phyloP scores from a whole-genome alignment of 2,329 filamentous ascomycete genomes.

The Fusarium tupiense region DNA sequence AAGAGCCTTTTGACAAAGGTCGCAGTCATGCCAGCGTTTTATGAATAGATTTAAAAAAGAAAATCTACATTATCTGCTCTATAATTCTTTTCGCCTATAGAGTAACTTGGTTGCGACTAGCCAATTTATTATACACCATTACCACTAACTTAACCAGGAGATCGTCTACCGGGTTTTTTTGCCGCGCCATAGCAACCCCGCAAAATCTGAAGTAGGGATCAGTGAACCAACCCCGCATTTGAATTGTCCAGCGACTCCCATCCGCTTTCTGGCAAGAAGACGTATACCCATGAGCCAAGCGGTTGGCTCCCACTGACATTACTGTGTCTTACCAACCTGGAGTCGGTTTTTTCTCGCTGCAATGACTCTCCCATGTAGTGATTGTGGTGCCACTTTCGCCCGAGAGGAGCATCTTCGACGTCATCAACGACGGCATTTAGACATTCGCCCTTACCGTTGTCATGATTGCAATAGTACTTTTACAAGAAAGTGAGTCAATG shows the following conservation, averaged over 20 bases:
- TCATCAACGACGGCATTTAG: not conserved
- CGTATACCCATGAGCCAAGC: not conserved
- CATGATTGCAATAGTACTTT: not conserved
- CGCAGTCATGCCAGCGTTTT: not conserved
- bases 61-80: too few relatives aligned
- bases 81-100: too few relatives aligned
- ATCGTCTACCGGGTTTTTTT: not conserved
- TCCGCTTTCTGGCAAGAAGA: too few relatives aligned
- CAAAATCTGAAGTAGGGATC: not conserved
- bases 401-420: not conserved
- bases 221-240: not conserved
- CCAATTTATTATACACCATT: too few relatives aligned
- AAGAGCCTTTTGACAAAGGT: not conserved
- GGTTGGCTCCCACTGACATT: too few relatives aligned
- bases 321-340: not conserved
- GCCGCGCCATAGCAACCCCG: not conserved
- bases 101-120: too few relatives aligned
- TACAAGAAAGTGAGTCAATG: not conserved
- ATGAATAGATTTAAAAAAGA: not conserved
- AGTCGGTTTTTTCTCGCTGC: not conserved
- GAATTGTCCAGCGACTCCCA: not conserved
- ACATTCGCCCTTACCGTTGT: not conserved
- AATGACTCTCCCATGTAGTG: not conserved
- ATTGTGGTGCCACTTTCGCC: not conserved
- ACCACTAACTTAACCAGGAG: not conserved